Base-by-base conservation (phyloP, 2,329 filamentous ascomycete species). In the Chalaropsis thielavioides region DNA sequence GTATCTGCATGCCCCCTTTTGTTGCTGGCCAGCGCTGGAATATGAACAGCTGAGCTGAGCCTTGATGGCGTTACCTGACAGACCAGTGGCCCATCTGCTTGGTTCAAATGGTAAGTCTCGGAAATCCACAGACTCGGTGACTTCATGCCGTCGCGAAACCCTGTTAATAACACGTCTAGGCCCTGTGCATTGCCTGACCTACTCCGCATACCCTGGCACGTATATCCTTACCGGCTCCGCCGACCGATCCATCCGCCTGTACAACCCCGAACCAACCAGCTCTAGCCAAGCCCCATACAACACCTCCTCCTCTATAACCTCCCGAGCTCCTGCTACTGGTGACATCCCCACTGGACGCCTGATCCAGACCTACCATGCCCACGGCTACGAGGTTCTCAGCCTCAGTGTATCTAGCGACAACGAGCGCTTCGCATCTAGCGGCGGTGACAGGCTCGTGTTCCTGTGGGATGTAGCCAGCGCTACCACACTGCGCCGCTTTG, bases 401-500 rank as follows among this genome's bases (percentile, higher is more conserved):
- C 80, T 99, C 46, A 80, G 83, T 63, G 87, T 96, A 61, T 78
- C 83, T 7, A 72, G 78, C 27, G 87, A 90, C 76, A 99, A 99
- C 75, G 83, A 90, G 69, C 84, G 84, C 54, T 96, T 99, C 74
- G 87, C 86, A 10, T 92, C 87, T n/a, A 83, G 84, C 0, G 94
- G 94, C 69, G 94, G 94, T 67, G 94, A 99, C 77, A 89, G 92
- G 70, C 81, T 83, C 68, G 90, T 96, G 0, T 96, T 96, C 72
- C 80, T 96, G 4, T 97, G 94, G 94, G 94, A 99, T 75, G 94
- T 97, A 0, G 80, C 87, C 59, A 88, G 86, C 2, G 90, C 88
- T 19, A 80, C 83, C 70, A 96, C 92, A 3, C 77, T 88, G 31
- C 82, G 89, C 24, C 82, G 94, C 35, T 94, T 92, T 74, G 80